Evolutionary conservation across 176 grass and related monocot genomes (phyloP), one percentile per base, ranked within the genome.

Genomic region (Oryza australiensis): DNA sequence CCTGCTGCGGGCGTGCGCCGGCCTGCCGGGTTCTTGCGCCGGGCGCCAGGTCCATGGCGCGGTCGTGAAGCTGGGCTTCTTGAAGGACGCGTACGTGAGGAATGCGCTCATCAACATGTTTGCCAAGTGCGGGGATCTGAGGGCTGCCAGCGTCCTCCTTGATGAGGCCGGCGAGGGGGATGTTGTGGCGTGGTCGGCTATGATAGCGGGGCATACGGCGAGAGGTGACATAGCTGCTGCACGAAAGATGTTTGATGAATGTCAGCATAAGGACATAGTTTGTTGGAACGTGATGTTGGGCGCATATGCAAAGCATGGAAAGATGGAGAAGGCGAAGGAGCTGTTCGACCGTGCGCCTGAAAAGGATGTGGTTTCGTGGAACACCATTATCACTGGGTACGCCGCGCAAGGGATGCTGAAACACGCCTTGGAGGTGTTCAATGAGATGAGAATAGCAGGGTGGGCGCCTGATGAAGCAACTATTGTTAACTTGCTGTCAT

Each of bases 231-330:
- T 88, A 30, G 38, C 3, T 24, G 38, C 70, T 45, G 86, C 90
- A 33, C 28, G 82, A 18, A 32, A 78, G 30, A 42, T 88, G 68
- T 92, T 88, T 28, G 90, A 91, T 70, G 68, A 65, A 12, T 85
- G 74, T 18, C 67, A 3, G 23, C 9, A 48, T 62, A 89, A 83
- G 63, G 87, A 87, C 32, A 12, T 81, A 49, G 91, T 87, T 1
- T 75, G 81, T 22, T 89, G 87, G 91, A 89, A 93, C 20, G 62
- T 87, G 7, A 93, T 90, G 87, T 12, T 90, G 24, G 40, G 68
- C 12, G 84, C 67, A 0, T 90, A 90, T 16, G 68, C 77, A 7
- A 87, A 74, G 68, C 48, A 62, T 40, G 87, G 91, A 12, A 73
- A 87, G 18, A 87, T 87, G 87, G 72, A 70, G 62, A 81, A 69